A percentile compares a stretch with the other conserved stretches of the same genome.
These are phyloP conservation scores for Vaccinium macrocarpon DNA, from an alignment of 148 eudicot species.

Conservation along the genomic window DNA sequence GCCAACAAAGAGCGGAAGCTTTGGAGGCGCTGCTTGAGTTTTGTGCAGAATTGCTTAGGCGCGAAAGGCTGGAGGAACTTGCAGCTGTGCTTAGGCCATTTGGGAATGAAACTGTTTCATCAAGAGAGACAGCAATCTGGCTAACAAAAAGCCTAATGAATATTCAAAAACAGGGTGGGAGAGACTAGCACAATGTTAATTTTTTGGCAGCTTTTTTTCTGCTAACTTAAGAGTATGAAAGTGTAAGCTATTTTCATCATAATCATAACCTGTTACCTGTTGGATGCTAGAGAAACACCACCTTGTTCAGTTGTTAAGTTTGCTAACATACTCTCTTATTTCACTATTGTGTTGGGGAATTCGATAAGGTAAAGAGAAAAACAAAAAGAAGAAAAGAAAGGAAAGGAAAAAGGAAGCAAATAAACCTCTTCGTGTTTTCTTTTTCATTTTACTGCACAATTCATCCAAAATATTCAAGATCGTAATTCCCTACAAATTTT, in stretches of 20 bases:
- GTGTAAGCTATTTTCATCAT: background rate
- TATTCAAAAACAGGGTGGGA: constrained; percentile 50
- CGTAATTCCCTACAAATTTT: too few species aligned
- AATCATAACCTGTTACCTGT: background rate
- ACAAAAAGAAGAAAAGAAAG: too few species aligned
- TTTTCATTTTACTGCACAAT: too few species aligned
- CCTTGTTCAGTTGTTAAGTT: background rate
- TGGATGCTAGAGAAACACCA: background rate
- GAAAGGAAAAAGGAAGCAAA: too few species aligned
- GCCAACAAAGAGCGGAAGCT: constrained; percentile 75
- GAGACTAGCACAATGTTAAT: background rate
- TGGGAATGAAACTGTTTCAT: constrained; percentile 85
- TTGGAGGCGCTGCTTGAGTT: constrained; percentile 86
- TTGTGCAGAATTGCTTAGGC: constrained; percentile 76
- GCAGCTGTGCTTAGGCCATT: constrained; percentile 78
- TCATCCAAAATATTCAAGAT: too few species aligned
- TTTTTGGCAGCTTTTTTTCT: background rate
- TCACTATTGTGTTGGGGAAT: background rate
- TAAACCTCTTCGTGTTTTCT: too few species aligned
- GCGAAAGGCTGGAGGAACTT: constrained; percentile 81
- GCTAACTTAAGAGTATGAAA: background rate
- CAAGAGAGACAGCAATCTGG: constrained; percentile 97
- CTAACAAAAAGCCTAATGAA: constrained; percentile 85
- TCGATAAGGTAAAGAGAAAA: too few species aligned
- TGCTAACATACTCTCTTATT: background rate